phyloP scores from a whole-genome alignment of 176 grass and related monocot genomes.

The Zizania latifolia region DNA sequence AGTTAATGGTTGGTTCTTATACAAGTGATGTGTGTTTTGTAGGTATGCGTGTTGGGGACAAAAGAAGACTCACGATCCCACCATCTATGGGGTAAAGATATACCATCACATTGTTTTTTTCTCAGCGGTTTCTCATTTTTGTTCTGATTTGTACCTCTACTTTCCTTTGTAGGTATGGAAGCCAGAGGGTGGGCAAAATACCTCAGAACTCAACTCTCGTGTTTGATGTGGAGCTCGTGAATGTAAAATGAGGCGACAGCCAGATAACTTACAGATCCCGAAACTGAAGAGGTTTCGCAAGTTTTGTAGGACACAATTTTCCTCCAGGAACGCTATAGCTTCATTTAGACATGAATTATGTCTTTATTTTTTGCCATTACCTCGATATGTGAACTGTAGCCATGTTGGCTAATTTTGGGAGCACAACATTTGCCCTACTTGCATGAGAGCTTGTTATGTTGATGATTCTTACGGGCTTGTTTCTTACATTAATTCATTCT shows the following conservation, averaged over 20 bases:
- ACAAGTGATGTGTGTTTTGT: not conserved
- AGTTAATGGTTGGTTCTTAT: not conserved
- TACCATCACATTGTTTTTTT: not conserved
- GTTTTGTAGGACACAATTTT: constrained; percentile 5
- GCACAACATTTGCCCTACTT: not conserved
- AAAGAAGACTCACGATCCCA: constrained; percentile 77
- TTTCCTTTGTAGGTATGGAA: constrained; percentile 57
- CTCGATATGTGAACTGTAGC: not conserved
- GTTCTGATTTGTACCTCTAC: not conserved
- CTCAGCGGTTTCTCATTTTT: not conserved
- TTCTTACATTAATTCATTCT: too few species aligned
- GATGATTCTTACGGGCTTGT: not conserved
- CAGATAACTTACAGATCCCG: not conserved
- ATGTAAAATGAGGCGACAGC: constrained; percentile 42
- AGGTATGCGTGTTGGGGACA: constrained; percentile 96
- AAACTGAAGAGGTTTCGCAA: constrained; percentile 14
- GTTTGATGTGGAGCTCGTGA: constrained; percentile 79
- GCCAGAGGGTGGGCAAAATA: constrained; percentile 32
- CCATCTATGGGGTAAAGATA: constrained; percentile 81
- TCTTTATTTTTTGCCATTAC: not conserved
- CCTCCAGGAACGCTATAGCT: not conserved
- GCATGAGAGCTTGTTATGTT: not conserved
- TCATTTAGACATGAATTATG: not conserved
- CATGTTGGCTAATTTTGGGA: not conserved
- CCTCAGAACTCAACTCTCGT: constrained; percentile 83